Evolutionary conservation across 805 yeast genomes (phyloP), one percentile per base, ranked within the genome.

Genomic region (Cyberlindnera petersonii): DNA sequence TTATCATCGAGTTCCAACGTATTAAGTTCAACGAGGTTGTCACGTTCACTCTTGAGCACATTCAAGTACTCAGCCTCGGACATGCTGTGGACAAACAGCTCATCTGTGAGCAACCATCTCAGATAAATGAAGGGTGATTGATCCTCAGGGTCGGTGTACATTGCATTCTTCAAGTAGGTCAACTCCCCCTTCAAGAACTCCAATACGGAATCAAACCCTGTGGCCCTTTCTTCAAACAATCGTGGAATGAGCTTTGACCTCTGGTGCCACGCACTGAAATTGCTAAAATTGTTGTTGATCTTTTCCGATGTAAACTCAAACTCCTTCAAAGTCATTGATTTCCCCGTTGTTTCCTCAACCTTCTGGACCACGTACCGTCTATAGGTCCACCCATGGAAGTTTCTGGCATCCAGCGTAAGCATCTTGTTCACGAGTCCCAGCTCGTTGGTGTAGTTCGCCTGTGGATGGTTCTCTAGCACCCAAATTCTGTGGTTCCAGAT

Each of bases 331-430:
- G 64, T 61, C 47, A 59, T 55, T 35, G 57, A 65, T 15, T 47
- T 34, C 1, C 55, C 58, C 0, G 57, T 48, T 9, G 47, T 24
- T 8, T 36, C 26, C 24, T 62, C 66, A 27, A 65, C 49, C 19
- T 54, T 61, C 4, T 56, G 53, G 5, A 86, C 75, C 6, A 93
- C 77, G 39, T 75, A 74, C 41, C 98, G 69, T 53, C 98, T 69
- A 59, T 93, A 93, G 34, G 85, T 87, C 98, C 98, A 91, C 2
- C 95, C 98, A 59, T 89, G 97, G 60, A 72, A 93, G 58, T 93
- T 93, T 50, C 98, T 73, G 14, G 84, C 69, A 56, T 93, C 98
- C 35, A 74, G 59, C 19, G 72, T 70, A 37, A 91, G 68, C 51
- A 93, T 64, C 52, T 77, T 78, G 42, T 74, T 75, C 1, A 86